Evolutionary conservation across 1,139 yeast genomes (phyloP).

Genomic region (Suhomyces chickasaworum): DNA sequence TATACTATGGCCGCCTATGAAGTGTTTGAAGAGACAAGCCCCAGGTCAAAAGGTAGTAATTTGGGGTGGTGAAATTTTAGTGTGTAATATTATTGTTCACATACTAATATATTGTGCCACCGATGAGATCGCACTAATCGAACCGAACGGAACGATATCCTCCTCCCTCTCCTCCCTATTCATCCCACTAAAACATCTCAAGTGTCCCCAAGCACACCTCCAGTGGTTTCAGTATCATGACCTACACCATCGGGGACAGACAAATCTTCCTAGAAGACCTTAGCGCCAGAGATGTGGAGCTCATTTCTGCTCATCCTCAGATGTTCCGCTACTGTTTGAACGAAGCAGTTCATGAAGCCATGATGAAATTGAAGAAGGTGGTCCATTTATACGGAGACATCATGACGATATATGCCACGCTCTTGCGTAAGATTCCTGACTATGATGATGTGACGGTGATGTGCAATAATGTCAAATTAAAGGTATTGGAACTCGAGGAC

Average conservation of each 20-base stretch:
- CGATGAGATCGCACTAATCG: constrained; percentile 7
- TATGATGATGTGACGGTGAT: constrained; percentile 46
- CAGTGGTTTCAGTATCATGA: constrained; percentile 23
- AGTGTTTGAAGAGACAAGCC: too few relatives aligned
- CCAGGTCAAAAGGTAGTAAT: too few relatives aligned
- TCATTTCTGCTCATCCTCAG: constrained; percentile 32
- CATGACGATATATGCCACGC: constrained; percentile 43
- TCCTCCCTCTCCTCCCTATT: background rate
- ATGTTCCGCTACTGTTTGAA: constrained; percentile 40
- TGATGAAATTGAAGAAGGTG: constrained; percentile 34
- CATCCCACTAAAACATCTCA: background rate
- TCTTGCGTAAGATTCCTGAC: constrained; percentile 42
- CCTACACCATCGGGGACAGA: constrained; percentile 39
- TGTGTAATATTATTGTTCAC: background rate
- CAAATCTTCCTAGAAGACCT: constrained; percentile 28
- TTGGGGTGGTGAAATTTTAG: too few relatives aligned
- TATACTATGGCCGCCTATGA: too few relatives aligned
- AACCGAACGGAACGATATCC: constrained; percentile 1
- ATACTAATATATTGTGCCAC: background rate
- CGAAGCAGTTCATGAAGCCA: constrained; percentile 31
- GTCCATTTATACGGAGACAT: constrained; percentile 44
- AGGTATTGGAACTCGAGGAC: constrained; percentile 33
- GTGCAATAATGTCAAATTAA: constrained; percentile 29
- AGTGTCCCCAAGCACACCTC: background rate
- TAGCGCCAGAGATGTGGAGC: constrained; percentile 26